Conservation (phyloP, 2,329 filamentous ascomycete genomes). For the Verticillium nubilum region DNA sequence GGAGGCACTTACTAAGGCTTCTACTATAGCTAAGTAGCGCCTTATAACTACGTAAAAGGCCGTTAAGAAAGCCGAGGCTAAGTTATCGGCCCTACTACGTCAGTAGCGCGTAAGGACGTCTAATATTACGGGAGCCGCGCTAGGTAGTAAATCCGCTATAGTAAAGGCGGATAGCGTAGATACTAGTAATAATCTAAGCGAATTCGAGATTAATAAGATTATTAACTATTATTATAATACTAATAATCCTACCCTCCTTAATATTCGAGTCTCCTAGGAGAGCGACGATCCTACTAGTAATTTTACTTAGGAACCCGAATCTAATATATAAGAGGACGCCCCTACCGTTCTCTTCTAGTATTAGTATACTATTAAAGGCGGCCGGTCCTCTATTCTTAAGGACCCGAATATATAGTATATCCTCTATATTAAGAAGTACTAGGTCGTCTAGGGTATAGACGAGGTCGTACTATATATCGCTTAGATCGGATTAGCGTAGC, state of each 20-base stretch:
- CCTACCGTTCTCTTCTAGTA: too few relatives aligned
- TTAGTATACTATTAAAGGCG: too few relatives aligned
- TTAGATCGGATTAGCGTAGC: too few relatives aligned
- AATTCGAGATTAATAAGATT: constrained; percentile 8
- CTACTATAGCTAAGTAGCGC: neutral
- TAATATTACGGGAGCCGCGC: neutral
- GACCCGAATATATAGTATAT: too few relatives aligned
- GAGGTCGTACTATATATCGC: too few relatives aligned
- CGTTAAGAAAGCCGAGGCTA: neutral
- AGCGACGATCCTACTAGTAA: constrained; percentile 17
- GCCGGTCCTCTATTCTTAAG: too few relatives aligned
- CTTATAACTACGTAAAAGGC: neutral
- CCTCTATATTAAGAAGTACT: too few relatives aligned
- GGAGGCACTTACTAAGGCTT: neutral
- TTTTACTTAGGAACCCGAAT: constrained; percentile 25
- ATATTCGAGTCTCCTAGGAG: constrained; percentile 24
- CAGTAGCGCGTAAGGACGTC: neutral
- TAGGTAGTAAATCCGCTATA: neutral
- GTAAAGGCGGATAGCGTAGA: neutral
- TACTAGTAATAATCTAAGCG: neutral
- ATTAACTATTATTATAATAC: constrained; percentile 5
- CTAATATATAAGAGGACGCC: constrained; percentile 25
- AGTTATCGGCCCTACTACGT: neutral
- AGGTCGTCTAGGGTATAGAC: too few relatives aligned
- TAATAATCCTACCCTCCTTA: constrained; percentile 14